phyloP scores from a whole-genome alignment of 2,329 filamentous ascomycete genomes.

The Sarocladiaceae sp. region DNA sequence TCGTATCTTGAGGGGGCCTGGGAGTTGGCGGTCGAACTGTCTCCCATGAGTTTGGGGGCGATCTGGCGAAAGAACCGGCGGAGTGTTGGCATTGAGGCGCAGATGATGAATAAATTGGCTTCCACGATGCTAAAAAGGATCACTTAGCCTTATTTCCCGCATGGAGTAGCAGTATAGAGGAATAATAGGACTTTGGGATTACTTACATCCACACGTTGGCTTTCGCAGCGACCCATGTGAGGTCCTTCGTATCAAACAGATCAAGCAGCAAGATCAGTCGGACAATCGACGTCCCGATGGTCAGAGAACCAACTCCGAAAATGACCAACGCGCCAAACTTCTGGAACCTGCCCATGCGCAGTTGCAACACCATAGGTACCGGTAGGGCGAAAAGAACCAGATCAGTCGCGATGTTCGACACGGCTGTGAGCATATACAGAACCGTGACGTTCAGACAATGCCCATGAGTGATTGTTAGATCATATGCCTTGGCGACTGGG shows the following conservation, averaged over 20 bases:
- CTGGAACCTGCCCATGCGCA: slow-evolving; percentile 37
- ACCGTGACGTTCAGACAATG: slow-evolving; percentile 36
- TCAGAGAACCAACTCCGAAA: slow-evolving; percentile 35
- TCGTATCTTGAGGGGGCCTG: slow-evolving; percentile 3
- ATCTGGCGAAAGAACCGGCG: slow-evolving; percentile 29
- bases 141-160: too few relatives aligned
- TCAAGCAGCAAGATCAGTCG: slow-evolving; percentile 19
- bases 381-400: slow-evolving; percentile 40
- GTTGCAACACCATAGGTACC: slow-evolving; percentile 34
- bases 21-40: slow-evolving; percentile 7
- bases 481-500: slow-evolving; percentile 18
- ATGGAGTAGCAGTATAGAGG: neutral
- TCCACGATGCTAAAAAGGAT: slow-evolving; percentile 26
- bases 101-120: slow-evolving; percentile 32
- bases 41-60: slow-evolving; percentile 21
- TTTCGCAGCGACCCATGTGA: slow-evolving; percentile 22
- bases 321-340: slow-evolving; percentile 36
- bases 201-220: slow-evolving; percentile 23
- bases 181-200: neutral
- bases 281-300: slow-evolving; percentile 23
- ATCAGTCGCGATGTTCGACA: slow-evolving; percentile 40
- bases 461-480: slow-evolving; percentile 17
- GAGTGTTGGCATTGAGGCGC: slow-evolving; percentile 31
- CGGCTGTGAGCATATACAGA: slow-evolving; percentile 42
- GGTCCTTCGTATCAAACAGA: slow-evolving; percentile 19